A percentile compares a stretch with the other conserved stretches of the same genome.
Evolutionary conservation across 2,329 filamentous ascomycete genomes (phyloP).

Genomic region (Aureobasidium musti): DNA sequence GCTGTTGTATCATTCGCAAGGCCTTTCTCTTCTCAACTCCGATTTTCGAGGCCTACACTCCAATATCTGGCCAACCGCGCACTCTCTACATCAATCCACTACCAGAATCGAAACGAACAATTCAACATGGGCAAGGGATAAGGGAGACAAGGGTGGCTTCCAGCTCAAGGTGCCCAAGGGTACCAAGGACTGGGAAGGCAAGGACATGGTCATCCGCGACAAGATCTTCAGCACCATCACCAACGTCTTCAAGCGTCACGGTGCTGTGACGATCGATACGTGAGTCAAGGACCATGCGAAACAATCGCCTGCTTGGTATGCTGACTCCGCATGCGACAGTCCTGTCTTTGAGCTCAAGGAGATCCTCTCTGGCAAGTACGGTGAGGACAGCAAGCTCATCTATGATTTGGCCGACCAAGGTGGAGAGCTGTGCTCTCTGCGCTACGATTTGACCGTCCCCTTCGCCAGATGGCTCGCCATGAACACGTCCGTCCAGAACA

Average conservation of each 20-base stretch:
- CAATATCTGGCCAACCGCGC: background rate
- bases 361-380: constrained; percentile 86
- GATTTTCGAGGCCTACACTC: background rate
- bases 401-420: constrained; percentile 88
- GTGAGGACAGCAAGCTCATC: constrained; percentile 89
- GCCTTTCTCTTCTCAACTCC: constrained; percentile 22
- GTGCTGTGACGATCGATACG: constrained; percentile 76
- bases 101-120: constrained; percentile 5
- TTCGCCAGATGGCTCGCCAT: constrained; percentile 92
- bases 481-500: constrained; percentile 77
- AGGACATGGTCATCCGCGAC: constrained; percentile 77
- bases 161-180: constrained; percentile 88
- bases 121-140: constrained; percentile 51
- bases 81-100: constrained; percentile 21
- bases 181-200: constrained; percentile 81
- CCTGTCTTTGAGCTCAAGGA: constrained; percentile 84
- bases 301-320: background rate
- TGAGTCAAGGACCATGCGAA: constrained; percentile 42
- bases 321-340: constrained; percentile 37
- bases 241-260: constrained; percentile 80
- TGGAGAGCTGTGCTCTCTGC: constrained; percentile 78
- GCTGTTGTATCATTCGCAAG: constrained; percentile 20
- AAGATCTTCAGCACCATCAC: constrained; percentile 76
- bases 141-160: constrained; percentile 48
- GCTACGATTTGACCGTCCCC: constrained; percentile 86